phyloP scores from a whole-genome alignment of 768 basidiomycete genomes.

The Mycena rebaudengoi region DNA sequence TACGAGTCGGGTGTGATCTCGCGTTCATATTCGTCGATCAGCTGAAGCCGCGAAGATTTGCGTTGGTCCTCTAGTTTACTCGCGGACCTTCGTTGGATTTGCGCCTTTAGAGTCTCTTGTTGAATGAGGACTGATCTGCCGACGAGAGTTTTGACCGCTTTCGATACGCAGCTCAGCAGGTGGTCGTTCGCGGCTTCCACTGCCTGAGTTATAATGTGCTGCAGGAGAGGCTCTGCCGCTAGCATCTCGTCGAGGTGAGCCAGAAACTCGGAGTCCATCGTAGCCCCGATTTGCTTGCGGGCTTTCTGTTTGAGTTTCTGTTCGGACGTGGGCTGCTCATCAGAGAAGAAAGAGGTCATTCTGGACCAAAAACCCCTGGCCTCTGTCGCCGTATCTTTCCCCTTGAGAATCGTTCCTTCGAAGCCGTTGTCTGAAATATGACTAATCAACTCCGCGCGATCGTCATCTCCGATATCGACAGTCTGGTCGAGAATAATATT shows the following conservation, averaged over 20 bases:
- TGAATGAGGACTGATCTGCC: conserved; percentile 2
- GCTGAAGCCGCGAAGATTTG: background rate
- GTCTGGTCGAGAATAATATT: conserved; percentile 9
- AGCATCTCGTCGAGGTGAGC: conserved; percentile 16
- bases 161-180: conserved; percentile 1
- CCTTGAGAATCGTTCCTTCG: conserved; percentile 2
- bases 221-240: conserved; percentile 21
- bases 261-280: conserved; percentile 17
- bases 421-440: conserved; percentile 5
- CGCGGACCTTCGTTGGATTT: conserved; percentile 5
- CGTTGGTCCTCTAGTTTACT: conserved; percentile 11
- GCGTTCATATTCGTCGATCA: conserved; percentile 19
- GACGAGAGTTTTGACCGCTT: background rate
- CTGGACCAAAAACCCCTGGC: background rate
- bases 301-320: conserved; percentile 2
- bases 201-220: background rate
- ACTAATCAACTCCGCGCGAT: conserved; percentile 25
- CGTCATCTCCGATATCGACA: conserved; percentile 4
- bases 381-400: conserved; percentile 12
- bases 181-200: conserved; percentile 9
- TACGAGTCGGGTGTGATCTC: background rate
- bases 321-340: conserved; percentile 2
- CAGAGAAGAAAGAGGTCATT: background rate
- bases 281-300: background rate
- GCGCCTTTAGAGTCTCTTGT: conserved; percentile 5